Percentiles rank a stretch among this genome's conserved stretches.
Conservation (phyloP, 2,329 filamentous ascomycete species). For the Teratosphaeriaceae sp. region DNA sequence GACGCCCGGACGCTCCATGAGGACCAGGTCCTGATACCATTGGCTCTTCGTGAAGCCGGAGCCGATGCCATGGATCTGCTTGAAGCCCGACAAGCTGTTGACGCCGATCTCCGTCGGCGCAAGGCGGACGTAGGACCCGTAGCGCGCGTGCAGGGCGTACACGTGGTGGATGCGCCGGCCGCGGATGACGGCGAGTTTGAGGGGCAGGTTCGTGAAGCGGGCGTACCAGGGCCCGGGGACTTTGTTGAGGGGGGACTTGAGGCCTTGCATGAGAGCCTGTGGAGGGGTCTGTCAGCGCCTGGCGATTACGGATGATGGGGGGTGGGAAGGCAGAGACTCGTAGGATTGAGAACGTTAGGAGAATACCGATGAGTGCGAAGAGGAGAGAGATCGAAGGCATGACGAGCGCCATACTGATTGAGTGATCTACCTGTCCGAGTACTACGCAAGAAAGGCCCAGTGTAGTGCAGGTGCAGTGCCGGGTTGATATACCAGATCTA, state of each 20-base stretch:
- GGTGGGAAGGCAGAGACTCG: too few species aligned
- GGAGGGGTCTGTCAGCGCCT: too few species aligned
- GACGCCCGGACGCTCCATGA: conserved; percentile 21
- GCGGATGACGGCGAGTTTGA: conserved; percentile 32
- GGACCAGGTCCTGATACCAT: conserved; percentile 22
- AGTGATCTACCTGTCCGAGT: too few species aligned
- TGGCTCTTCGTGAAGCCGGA: conserved; percentile 21
- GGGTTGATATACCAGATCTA: too few species aligned
- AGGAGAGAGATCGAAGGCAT: too few species aligned
- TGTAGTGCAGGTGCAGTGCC: too few species aligned
- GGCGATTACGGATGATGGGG: too few species aligned
- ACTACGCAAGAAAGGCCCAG: too few species aligned
- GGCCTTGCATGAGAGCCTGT: background rate
- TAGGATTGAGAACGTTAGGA: too few species aligned
- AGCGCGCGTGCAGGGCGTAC: conserved; percentile 30
- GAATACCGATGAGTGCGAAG: too few species aligned
- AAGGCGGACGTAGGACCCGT: conserved; percentile 26
- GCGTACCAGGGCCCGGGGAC: conserved; percentile 26
- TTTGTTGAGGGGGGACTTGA: conserved; percentile 17
- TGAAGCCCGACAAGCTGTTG: conserved; percentile 21
- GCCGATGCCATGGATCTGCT: conserved; percentile 25
- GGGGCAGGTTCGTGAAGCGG: conserved; percentile 18
- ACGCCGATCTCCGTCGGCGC: conserved; percentile 25
- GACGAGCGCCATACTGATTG: too few species aligned
- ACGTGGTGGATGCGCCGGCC: conserved; percentile 36